Base-by-base conservation (phyloP, 2,329 filamentous ascomycete genomes). In the Fusarium albosuccineum region DNA sequence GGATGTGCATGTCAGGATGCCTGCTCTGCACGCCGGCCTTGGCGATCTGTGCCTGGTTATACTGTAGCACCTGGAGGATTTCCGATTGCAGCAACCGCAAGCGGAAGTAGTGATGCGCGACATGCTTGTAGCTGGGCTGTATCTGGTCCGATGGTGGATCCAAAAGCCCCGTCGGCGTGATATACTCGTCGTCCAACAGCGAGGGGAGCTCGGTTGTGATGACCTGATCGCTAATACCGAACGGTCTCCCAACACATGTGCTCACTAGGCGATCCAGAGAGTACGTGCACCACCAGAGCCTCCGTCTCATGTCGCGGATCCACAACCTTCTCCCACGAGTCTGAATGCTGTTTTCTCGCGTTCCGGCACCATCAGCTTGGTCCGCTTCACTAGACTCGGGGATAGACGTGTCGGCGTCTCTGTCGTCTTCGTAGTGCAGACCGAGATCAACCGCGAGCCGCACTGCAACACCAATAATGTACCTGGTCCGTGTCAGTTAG, bases 261-360 rank as follows among this genome's bases (percentile, higher is more conserved):
- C 93, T 96, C 51, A 98, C 95, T 6, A 98, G 88, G n/a, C 95
- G 88, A 78, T 98, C 95, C 57, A 98, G 89, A 6, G 93, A 95
- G 79, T 98, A 98, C 2, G 94, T 94, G 80, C 94, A 97, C 95
- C 96, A 98, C 94, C 94, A 98, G 13, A 98, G 83, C 33, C 95
- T 87, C 58, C 95, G 87, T 52, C 94, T 89, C 66, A 97, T 86
- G 77, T 98, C 96, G 54, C 95, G 89, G 39, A 93, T 86, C 86
- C 93, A 97, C 78, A 97, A 89, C 59, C 92, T 87, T 49, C 92
- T 87, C 83, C 77, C 90, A 78, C 82, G 92, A 85, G 78, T 84
- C 73, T 80, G 78, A 64, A 73, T 79, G 67, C 72, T 78, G 70
- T 75, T 71, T 37, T 75, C 73, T n/a, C 67, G 65, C 73, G 77